phyloP scores from a whole-genome alignment of 148 eudicot genomes.

The Simmondsia chinensis region DNA sequence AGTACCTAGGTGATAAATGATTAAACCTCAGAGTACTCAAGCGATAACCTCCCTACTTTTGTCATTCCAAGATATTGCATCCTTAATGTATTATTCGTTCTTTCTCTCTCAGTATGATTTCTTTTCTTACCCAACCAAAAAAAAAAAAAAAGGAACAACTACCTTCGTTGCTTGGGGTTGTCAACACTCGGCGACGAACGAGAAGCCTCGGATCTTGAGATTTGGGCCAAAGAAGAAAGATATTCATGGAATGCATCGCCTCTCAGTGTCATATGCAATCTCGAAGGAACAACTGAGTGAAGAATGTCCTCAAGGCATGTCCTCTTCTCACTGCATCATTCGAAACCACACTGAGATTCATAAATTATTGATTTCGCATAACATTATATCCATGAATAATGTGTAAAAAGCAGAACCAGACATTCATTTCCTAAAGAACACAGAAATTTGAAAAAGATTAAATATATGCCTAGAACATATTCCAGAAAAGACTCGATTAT shows the following conservation, averaged over 20 bases:
- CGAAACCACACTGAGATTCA: constrained; percentile 5
- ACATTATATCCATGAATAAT: constrained; percentile 1
- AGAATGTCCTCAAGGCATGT: constrained; percentile 30
- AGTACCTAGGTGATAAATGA: too few species aligned
- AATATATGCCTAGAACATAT: too few species aligned
- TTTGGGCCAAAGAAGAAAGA: constrained; percentile 66
- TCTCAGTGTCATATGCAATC: constrained; percentile 38
- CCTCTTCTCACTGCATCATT: constrained; percentile 43
- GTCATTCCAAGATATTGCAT: too few species aligned
- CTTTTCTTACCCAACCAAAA: too few species aligned
- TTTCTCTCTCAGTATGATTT: too few species aligned
- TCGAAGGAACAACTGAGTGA: constrained; percentile 53
- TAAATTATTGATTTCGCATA: neutral
- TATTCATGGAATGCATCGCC: constrained; percentile 54
- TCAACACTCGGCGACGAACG: constrained; percentile 45
- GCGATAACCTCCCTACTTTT: too few species aligned
- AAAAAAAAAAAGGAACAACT: constrained; percentile 4
- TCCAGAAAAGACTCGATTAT: too few species aligned
- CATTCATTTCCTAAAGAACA: neutral
- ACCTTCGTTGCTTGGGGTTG: constrained; percentile 52
- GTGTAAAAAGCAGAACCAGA: neutral
- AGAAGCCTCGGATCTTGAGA: constrained; percentile 61
- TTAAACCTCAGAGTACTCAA: too few species aligned
- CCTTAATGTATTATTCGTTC: too few species aligned
- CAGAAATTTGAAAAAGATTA: neutral